These are phyloP conservation scores for Hymenoscyphus linearis DNA, from an alignment of 2,329 filamentous ascomycete genomes.

Conservation along the genomic window DNA sequence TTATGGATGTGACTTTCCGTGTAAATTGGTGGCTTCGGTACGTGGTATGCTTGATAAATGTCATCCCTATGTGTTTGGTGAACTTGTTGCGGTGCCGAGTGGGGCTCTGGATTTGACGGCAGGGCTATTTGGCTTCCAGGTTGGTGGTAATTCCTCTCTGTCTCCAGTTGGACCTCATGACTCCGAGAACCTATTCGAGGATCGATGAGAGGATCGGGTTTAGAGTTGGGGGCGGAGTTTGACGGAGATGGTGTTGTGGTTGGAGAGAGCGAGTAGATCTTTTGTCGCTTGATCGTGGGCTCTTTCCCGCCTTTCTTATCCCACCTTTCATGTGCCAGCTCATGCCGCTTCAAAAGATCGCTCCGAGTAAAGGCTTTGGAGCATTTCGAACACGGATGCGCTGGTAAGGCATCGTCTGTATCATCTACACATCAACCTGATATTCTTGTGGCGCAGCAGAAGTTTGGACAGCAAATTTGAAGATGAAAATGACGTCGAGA, in stretches of 20 bases:
- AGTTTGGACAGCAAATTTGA: neutral
- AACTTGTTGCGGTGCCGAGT: neutral
- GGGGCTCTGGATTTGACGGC: neutral
- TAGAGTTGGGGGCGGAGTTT: neutral
- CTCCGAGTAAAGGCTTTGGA: constrained; percentile 25
- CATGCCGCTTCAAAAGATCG: constrained; percentile 24
- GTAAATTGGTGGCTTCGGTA: neutral
- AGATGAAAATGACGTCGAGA: neutral
- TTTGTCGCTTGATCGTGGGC: constrained; percentile 13
- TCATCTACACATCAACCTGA: neutral
- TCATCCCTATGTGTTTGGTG: neutral
- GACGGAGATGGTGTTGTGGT: neutral
- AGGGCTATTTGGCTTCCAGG: neutral
- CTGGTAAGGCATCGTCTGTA: constrained; percentile 16
- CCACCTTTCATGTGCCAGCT: constrained; percentile 24
- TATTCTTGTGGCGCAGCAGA: neutral
- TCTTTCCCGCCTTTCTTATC: constrained; percentile 13
- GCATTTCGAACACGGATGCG: constrained; percentile 23
- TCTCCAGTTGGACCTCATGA: neutral
- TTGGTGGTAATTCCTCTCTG: neutral
- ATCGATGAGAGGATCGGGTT: neutral
- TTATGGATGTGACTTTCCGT: neutral
- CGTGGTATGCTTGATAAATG: neutral
- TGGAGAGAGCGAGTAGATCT: constrained; percentile 2
- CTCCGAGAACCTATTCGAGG: neutral